phyloP scores from a whole-genome alignment of 1,284 basidiomycete species.

The Phlebopus sp. region DNA sequence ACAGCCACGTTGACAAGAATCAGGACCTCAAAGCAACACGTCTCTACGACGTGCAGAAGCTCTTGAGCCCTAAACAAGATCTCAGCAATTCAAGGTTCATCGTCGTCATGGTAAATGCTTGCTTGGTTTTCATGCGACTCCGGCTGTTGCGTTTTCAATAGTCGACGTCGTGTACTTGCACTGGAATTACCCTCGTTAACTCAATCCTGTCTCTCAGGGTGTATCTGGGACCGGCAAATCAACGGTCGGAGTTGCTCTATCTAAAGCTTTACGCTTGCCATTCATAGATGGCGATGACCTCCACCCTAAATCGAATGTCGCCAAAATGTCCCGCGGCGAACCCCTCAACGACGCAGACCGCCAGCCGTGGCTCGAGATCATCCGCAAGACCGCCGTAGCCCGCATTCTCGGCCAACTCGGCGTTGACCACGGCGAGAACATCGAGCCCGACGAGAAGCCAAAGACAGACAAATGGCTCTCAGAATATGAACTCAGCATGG shows the following conservation, averaged over 20 bases:
- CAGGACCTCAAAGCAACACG: not conserved
- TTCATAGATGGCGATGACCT: conserved; percentile 92
- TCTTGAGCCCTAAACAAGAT: conserved; percentile 11
- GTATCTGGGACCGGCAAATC: conserved; percentile 88
- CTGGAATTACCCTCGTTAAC: not conserved
- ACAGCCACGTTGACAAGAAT: not conserved
- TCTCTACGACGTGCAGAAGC: not conserved
- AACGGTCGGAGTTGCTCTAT: conserved; percentile 72
- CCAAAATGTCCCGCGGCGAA: conserved; percentile 83
- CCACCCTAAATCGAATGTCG: conserved; percentile 80
- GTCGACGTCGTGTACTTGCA: not conserved
- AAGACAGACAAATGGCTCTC: conserved; percentile 37
- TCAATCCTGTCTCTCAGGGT: conserved; percentile 44
- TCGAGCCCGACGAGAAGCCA: conserved; percentile 1
- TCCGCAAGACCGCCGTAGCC: conserved; percentile 65
- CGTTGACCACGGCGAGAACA: not conserved
- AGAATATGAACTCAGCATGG: conserved; percentile 32
- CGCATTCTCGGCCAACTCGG: conserved; percentile 42
- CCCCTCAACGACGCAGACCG: conserved; percentile 84
- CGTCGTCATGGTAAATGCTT: conserved; percentile 45
- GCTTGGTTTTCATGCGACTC: not conserved
- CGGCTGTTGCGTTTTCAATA: not conserved
- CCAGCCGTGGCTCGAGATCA: conserved; percentile 79
- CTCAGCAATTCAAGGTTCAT: conserved; percentile 34
- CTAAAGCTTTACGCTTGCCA: conserved; percentile 58